phyloP scores from a whole-genome alignment of 257 asterid species.

The Solanum lycopersicoides region DNA sequence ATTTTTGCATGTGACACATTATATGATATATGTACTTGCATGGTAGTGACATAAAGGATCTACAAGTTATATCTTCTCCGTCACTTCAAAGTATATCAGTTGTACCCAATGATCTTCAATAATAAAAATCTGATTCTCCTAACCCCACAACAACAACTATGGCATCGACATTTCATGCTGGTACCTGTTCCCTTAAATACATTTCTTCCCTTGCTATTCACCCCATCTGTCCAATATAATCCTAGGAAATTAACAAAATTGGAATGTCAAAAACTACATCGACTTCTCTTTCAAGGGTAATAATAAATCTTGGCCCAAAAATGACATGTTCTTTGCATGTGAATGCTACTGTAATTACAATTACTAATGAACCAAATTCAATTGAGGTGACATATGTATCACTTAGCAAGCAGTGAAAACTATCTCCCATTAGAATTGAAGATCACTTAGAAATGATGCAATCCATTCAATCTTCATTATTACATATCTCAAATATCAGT shows the following conservation, averaged over 20 bases:
- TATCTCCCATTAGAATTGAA: too few relatives aligned
- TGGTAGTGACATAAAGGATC: not conserved
- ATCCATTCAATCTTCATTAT: not conserved
- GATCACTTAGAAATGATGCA: not conserved
- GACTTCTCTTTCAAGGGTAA: not conserved
- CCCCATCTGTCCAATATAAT: not conserved
- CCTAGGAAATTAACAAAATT: not conserved
- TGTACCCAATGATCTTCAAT: constrained; percentile 11
- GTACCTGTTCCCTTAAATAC: not conserved
- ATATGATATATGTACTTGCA: not conserved
- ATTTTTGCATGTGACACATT: not conserved
- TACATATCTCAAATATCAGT: not conserved
- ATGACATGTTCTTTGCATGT: not conserved
- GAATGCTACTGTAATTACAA: not conserved
- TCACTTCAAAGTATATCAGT: not conserved
- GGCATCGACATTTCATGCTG: not conserved
- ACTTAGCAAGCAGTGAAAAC: too few relatives aligned
- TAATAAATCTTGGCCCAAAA: not conserved
- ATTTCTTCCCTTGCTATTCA: not conserved
- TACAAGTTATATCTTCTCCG: constrained; percentile 9
- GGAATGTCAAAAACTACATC: not conserved
- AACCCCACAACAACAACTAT: not conserved
- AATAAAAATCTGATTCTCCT: constrained; percentile 2
- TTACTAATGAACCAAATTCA: not conserved
- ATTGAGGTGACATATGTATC: too few relatives aligned